A percentile compares a stretch with the other conserved stretches of the same genome.
These are phyloP conservation scores for Phlyctochytrium arcticum DNA, from an alignment of 192 early-diverging fungal genomes.

Conservation along the genomic window DNA sequence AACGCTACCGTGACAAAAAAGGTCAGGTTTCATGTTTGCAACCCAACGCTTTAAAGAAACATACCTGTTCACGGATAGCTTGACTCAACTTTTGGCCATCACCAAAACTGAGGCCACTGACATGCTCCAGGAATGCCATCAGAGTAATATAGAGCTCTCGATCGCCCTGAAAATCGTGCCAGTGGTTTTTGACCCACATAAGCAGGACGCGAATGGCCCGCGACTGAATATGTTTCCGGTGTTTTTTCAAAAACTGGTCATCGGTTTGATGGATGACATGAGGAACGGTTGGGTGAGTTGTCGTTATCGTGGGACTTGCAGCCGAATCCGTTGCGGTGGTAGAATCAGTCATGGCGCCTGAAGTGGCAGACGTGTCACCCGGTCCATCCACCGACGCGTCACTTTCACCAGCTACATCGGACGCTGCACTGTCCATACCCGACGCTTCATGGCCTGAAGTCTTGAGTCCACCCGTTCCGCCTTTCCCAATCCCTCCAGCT, in stretches of 20 bases:
- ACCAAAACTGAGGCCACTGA: slow-evolving; percentile 42
- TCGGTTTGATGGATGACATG: slow-evolving; percentile 12
- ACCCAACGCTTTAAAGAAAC: slow-evolving; percentile 24
- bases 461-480: too few species aligned
- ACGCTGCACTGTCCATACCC: too few species aligned
- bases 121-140: slow-evolving; percentile 40
- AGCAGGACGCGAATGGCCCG: slow-evolving; percentile 38
- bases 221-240: slow-evolving; percentile 39
- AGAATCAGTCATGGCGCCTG: neutral
- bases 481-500: neutral
- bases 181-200: slow-evolving; percentile 54
- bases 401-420: neutral
- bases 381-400: too few species aligned
- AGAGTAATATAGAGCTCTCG: slow-evolving; percentile 31
- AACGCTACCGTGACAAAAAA: slow-evolving; percentile 40
- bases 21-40: slow-evolving; percentile 41
- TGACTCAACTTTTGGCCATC: slow-evolving; percentile 52
- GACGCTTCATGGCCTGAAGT: too few species aligned
- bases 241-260: slow-evolving; percentile 35
- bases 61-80: slow-evolving; percentile 53
- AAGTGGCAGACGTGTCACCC: too few species aligned
- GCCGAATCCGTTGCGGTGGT: neutral
- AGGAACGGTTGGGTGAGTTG: too few species aligned
- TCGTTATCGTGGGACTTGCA: neutral
- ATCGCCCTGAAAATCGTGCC: slow-evolving; percentile 50